Base-by-base conservation (phyloP, 768 basidiomycete species). In the Paxillus rubicundulus region DNA sequence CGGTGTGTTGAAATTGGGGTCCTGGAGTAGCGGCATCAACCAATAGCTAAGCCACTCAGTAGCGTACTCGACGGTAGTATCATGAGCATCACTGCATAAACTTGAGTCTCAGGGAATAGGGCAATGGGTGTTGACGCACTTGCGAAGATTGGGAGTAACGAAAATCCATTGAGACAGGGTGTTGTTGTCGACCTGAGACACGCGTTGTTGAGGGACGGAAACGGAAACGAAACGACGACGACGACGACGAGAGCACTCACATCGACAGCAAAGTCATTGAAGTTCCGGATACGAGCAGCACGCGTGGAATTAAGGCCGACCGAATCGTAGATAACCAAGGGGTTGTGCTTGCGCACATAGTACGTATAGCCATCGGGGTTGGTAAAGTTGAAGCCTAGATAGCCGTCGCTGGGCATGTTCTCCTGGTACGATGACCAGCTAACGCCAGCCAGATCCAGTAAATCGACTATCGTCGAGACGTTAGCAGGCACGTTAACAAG, bases 381-480 rank as follows among this genome's bases (percentile, higher is more conserved):
- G 46, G 47, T 58, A 32, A 56, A 74, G 54, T 73, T 70, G 61
- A 69, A 78, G 2, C 70, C 78, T 14, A 62, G 53, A 46, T 69
- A 83, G 6, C 75, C 81, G 50, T 80, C 77, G 1, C 61, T 62
- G 2, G 82, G 81, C 75, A 84, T 72, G 53, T 75, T 77, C 60
- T 86, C 83, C 61, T 83, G 77, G 58, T 86, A 87, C 16, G 77
- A 70, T 0, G 75, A 77, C 84, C 85, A 87, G 6, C 78, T 78
- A 38, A 87, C 73, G 40, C 67, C 72, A 57, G 80, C 78, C 16
- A 72, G 68, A 21, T 86, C 85, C 28, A 87, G 67, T 16, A 86
- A 70, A 56, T 87, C 85, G 21, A 82, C 77, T 39, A 85, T 57
- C 13, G 78, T 82, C 4, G 82, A 81, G 8, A 83, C 67, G 58